Conservation (phyloP, 2,329 filamentous ascomycete genomes). For the Colletotrichum coccodes region DNA sequence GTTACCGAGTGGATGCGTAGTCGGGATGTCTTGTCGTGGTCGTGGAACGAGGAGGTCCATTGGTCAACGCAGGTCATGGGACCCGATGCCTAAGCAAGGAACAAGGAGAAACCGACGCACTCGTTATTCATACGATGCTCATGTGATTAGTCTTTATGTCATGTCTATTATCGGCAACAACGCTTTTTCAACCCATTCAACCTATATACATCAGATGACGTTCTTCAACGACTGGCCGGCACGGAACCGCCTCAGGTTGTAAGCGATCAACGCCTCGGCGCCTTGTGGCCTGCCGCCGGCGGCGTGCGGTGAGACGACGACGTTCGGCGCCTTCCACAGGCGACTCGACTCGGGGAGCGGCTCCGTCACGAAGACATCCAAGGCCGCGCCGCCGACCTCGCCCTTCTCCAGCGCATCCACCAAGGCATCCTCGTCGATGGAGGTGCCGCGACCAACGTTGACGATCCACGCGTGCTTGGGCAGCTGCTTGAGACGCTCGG, state of each 20-base stretch:
- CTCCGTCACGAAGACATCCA: conserved; percentile 60
- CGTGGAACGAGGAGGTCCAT: neutral
- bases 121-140: neutral
- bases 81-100: neutral
- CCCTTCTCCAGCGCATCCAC: conserved; percentile 54
- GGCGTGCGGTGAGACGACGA: conserved; percentile 65
- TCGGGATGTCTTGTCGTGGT: neutral
- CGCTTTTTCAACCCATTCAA: neutral
- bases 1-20: neutral
- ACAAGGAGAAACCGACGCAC: too few species aligned
- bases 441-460: conserved; percentile 62
- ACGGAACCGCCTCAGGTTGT: conserved; percentile 69
- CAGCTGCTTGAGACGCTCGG: conserved; percentile 61
- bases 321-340: conserved; percentile 63
- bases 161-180: conserved; percentile 2
- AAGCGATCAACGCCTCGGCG: conserved; percentile 66
- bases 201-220: conserved; percentile 43
- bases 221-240: conserved; percentile 70
- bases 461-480: conserved; percentile 68
- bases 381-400: conserved; percentile 57
- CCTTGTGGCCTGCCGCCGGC: conserved; percentile 71
- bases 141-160: neutral
- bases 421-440: conserved; percentile 60
- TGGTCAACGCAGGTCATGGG: neutral
- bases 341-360: conserved; percentile 53